These are phyloP conservation scores for Coleophoma crateriformis DNA, from an alignment of 2,329 filamentous ascomycete species.

Conservation along the genomic window DNA sequence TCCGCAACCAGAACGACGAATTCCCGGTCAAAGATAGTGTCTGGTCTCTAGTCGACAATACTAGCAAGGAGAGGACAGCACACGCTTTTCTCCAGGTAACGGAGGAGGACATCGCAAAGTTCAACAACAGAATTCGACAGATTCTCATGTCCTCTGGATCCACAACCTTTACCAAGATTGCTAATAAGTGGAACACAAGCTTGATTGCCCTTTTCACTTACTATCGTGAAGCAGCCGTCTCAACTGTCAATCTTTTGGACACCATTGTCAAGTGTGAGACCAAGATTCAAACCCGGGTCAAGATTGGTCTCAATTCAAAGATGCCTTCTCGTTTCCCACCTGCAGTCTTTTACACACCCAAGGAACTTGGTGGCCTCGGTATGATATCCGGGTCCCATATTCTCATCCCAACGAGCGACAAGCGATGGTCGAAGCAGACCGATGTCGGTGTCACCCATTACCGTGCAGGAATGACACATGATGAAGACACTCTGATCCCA, in stretches of 20 bases:
- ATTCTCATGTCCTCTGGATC: conserved; percentile 99
- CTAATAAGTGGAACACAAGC: conserved; percentile 99
- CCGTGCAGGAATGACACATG: conserved; percentile 94
- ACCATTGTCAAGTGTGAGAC: conserved; percentile 99
- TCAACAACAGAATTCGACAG: conserved; percentile 97
- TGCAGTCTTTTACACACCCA: conserved; percentile 97
- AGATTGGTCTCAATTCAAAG: conserved; percentile 98
- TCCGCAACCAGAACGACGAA: conserved; percentile 89
- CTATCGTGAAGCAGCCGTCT: conserved; percentile 95
- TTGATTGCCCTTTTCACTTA: conserved; percentile 97
- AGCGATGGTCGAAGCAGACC: conserved; percentile 97
- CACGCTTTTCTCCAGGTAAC: conserved; percentile 97
- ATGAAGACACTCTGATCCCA: conserved; percentile 94
- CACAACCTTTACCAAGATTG: conserved; percentile 98
- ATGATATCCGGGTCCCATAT: conserved; percentile 99
- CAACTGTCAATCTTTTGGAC: conserved; percentile 87
- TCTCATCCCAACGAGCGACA: conserved; percentile 93
- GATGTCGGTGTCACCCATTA: conserved; percentile 97
- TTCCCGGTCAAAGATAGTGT: conserved; percentile 98
- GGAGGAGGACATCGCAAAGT: conserved; percentile 96
- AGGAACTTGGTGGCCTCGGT: conserved; percentile 91
- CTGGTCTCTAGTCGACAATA: conserved; percentile 95
- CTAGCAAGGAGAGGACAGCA: conserved; percentile 92
- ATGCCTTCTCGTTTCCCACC: conserved; percentile 99
- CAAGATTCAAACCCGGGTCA: conserved; percentile 97